Evolutionary conservation across 2,329 filamentous ascomycete species (phyloP), one percentile per base, ranked within the genome.

Genomic region (Colletotrichum phormii): DNA sequence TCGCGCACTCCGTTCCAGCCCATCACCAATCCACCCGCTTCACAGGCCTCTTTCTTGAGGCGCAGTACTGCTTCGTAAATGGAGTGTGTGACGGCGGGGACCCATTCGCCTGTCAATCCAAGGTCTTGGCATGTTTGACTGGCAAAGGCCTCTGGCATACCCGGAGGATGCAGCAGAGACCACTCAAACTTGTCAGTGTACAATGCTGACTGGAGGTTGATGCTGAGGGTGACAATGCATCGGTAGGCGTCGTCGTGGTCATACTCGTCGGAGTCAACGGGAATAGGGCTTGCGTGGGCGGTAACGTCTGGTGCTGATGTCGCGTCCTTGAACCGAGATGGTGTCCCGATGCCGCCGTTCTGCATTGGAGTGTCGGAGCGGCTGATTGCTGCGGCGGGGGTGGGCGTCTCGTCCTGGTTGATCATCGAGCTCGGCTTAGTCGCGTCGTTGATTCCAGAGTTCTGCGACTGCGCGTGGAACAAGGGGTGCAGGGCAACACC

Each of bases 181-280:
- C 96, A 98, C 81, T 98, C 96, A 75, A 99, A 98, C 79, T 95
- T 98, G 86, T 99, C 97, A 4, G 94, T 97, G 82, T 98, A 98
- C 13, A 98, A 89, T 77, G 94, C 92, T 68, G 97, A 97, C 65
- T 95, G 92, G 26, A 98, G 88, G 79, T 98, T 98, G 78, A 99
- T 94, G 80, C 94, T 98, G 57, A 99, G 86, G 57, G 91, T 94
- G 76, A 99, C 92, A 77, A 98, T 93, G 81, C 97, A 98, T 61
- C 97, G 92, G 82, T 98, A 98, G 3, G 94, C 95, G 81, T 98
- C 96, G 80, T 98, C 95, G 4, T 95, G 95, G 80, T 97, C 97
- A 78, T 93, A 90, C 53, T 95, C 90, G 75, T 94, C 93, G 42
- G 92, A 90, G 51, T 92, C 91, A 1, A 90, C 87, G 49, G 84